Conservation (phyloP, 108 stramenopile genomes). For the Cyclotella sp. region DNA sequence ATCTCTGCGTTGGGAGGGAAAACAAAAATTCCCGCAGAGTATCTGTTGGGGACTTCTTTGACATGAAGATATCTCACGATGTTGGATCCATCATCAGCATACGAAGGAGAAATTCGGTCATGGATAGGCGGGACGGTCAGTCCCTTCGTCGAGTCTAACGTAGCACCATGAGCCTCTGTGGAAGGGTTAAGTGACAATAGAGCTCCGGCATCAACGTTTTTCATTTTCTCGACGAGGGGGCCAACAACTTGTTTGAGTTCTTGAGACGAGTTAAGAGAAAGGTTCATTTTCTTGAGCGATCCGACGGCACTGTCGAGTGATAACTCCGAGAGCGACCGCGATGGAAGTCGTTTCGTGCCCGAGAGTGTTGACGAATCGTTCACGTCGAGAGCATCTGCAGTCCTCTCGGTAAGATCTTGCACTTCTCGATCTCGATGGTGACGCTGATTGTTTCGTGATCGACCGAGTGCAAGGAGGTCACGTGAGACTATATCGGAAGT, state of each 20-base stretch:
- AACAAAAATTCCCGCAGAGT: conserved; percentile 92
- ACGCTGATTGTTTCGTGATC: neutral
- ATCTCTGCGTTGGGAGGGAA: conserved; percentile 90
- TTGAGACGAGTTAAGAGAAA: conserved; percentile 25
- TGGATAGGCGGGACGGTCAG: conserved; percentile 63
- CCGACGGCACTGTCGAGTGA: neutral
- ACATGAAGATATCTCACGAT: conserved; percentile 84
- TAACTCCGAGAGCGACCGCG: neutral
- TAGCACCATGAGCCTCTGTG: conserved; percentile 18
- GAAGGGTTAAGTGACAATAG: conserved; percentile 58
- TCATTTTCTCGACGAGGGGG: conserved; percentile 53
- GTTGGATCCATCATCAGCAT: conserved; percentile 11
- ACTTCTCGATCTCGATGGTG: neutral
- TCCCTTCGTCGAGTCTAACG: conserved; percentile 27
- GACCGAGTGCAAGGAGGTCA: conserved; percentile 19
- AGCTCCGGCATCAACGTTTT: conserved; percentile 58
- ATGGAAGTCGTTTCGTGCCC: neutral
- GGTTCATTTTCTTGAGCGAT: conserved; percentile 20
- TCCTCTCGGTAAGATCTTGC: conserved; percentile 5
- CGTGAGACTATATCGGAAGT: conserved; percentile 38
- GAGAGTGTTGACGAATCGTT: neutral
- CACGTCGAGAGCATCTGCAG: neutral
- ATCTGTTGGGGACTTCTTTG: conserved; percentile 71
- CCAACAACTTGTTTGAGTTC: conserved; percentile 25
- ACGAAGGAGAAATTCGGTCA: conserved; percentile 55